Conservation (phyloP, 75 land plant genomes). For the Sequoiadendron giganteum region DNA sequence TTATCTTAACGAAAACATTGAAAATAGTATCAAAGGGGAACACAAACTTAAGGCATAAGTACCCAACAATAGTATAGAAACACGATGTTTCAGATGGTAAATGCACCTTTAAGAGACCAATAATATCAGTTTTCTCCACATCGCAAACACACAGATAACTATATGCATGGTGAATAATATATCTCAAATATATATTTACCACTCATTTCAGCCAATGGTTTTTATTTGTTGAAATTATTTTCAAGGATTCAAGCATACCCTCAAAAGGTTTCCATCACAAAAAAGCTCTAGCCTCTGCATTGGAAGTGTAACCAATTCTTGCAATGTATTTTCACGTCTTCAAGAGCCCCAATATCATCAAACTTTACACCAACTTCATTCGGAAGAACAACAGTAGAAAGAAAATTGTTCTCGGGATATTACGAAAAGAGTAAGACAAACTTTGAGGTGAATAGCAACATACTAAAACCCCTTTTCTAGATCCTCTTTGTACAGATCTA, state of each 20-base stretch:
- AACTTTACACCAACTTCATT: conserved; percentile 93
- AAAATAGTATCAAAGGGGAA: background rate
- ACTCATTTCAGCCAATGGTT: background rate
- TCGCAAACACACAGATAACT: background rate
- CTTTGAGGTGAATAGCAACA: too few species aligned
- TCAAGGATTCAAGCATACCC: conserved; percentile 42
- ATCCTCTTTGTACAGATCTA: too few species aligned
- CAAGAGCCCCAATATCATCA: conserved; percentile 95
- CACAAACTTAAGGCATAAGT: background rate
- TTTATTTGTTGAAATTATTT: background rate
- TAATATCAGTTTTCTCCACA: background rate
- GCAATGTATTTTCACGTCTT: conserved; percentile 87
- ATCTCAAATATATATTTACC: background rate
- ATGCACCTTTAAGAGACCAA: background rate
- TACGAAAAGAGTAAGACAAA: too few species aligned
- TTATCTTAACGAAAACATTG: background rate
- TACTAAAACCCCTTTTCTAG: too few species aligned
- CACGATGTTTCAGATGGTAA: background rate
- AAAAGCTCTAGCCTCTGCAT: conserved; percentile 93
- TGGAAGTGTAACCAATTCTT: conserved; percentile 94
- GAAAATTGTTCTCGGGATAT: conserved; percentile 64
- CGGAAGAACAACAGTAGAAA: conserved; percentile 89
- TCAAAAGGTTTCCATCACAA: conserved; percentile 75
- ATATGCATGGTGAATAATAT: background rate
- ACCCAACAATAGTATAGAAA: background rate